Evolutionary conservation across 106 monocot genomes (phyloP), one percentile per base, ranked within the genome.

Genomic region (Vanilla planifolia): DNA sequence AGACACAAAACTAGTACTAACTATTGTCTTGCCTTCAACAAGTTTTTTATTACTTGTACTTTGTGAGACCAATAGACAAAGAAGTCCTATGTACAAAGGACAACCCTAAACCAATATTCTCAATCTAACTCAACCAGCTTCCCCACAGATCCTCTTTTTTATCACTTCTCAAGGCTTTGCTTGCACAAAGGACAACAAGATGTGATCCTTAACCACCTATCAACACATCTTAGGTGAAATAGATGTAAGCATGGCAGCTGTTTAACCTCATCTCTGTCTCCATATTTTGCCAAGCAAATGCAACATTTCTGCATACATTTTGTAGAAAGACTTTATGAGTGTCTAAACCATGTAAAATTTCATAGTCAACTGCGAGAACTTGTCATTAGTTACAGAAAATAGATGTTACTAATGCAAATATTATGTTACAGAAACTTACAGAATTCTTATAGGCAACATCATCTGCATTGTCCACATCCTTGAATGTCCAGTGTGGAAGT

Each of bases 111-210:
- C n/a, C n/a, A n/a, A n/a, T n/a, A n/a, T n/a, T n/a, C n/a, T n/a
- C n/a, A n/a, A n/a, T n/a, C n/a, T n/a, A n/a, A n/a, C n/a, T n/a
- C n/a, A n/a, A n/a, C n/a, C n/a, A n/a, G n/a, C n/a, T n/a, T n/a
- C n/a, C n/a, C n/a, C n/a, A n/a, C n/a, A n/a, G n/a, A n/a, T n/a
- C n/a, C n/a, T n/a, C n/a, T n/a, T 39, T 46, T 48, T 48, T 21
- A 48, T 48, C 24, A 48, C 9, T 23, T 48, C 9, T 48, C 60
- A 50, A 94, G 74, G 55, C 69, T 73, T 53, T 86, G 69, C 59
- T 96, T 96, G 72, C 96, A 96, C 14, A 96, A 71, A 45, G 90
- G 96, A 46, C 96, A 96, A 42, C 72, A 87, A 51, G 90, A 87
- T 45, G 77, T 79, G 68, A 91, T 96, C 59, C 72, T 84, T 2